Percentiles rank a stretch among this genome's conserved stretches.
These are phyloP conservation scores for Syzygium aqueum DNA, from an alignment of 345 rosid species.

Conservation along the genomic window DNA sequence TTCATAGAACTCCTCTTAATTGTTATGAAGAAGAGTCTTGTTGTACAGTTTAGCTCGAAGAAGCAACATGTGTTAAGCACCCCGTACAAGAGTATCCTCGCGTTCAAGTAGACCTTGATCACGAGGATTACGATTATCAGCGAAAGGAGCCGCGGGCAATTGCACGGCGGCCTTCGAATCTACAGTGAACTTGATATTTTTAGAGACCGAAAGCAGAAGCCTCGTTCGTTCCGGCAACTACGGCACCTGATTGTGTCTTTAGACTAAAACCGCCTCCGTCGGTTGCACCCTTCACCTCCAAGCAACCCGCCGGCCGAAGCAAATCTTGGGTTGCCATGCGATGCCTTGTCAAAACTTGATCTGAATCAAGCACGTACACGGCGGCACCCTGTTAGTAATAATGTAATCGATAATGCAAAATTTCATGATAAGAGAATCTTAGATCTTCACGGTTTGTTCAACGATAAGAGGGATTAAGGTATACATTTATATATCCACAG, in stretches of 20 bases:
- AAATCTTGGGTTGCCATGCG: rapidly evolving
- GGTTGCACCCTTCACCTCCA: neutral
- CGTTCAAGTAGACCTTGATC: neutral
- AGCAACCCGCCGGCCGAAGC: rapidly evolving
- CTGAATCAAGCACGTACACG: neutral
- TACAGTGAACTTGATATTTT: neutral
- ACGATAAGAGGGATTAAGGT: no score
- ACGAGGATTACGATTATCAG: neutral
- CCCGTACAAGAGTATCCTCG: neutral
- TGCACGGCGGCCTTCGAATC: neutral
- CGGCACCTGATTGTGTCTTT: no score
- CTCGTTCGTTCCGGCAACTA: neutral
- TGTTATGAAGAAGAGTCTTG: rapidly evolving
- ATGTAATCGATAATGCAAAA: no score
- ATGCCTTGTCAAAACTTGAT: rapidly evolving
- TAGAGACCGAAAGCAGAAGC: no score
- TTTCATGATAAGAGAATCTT: no score
- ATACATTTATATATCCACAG: no score
- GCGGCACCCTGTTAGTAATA: no score
- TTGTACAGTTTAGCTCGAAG: no score
- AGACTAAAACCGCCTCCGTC: neutral
- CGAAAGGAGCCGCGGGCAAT: neutral
- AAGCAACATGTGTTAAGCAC: neutral
- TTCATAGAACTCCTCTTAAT: neutral
- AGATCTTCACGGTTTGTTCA: no score